Evolutionary conservation across 306 rosid genomes (phyloP), one percentile per base, ranked within the genome.

Genomic region (Cicer judaicum): DNA sequence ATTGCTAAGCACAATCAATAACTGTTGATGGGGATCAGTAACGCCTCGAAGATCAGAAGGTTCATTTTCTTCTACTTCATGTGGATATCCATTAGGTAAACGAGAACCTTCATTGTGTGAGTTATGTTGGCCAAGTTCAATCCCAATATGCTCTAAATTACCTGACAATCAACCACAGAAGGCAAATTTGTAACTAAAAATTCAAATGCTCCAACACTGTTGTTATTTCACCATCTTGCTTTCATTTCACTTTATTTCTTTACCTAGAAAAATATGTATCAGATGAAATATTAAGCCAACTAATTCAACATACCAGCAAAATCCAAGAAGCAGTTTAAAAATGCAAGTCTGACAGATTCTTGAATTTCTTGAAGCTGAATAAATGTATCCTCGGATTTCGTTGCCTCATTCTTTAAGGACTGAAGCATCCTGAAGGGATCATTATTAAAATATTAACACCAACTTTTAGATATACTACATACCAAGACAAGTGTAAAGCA

Each of bases 271-370:
- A 53, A 1, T 38, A 75, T 7, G 67, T 39, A 62, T 76, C 41
- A 42, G 68, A 53, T 29, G 78, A 62, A 75, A 65, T 50, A 29
- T 73, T 19, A 42, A 66, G 77, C 36, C 38, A 74, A 64, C 68
- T 72, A 77, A 80, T 50, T 76, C 52, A 62, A 84, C 87, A 46
- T 94, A 94, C 99, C 99, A 75, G 99, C 96, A 85, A 95, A 92
- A 85, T 95, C 96, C 75, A 95, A 86, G 88, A 92, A 90, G 78
- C 97, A 86, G 85, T 92, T 95, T 78, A 95, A 86, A 90, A 89
- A 89, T 70, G 98, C 96, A 66, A 95, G 91, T 87, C 99, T 87
- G 80, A 89, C 89, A 86, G 99, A 90, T 83, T 92, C 99, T 79
- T 95, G 98, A 72, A 84, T 89, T 76, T 95, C 99, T 85, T 95